Evolutionary conservation across 2,329 filamentous ascomycete species (phyloP).

Genomic region (Claviceps arundinis): DNA sequence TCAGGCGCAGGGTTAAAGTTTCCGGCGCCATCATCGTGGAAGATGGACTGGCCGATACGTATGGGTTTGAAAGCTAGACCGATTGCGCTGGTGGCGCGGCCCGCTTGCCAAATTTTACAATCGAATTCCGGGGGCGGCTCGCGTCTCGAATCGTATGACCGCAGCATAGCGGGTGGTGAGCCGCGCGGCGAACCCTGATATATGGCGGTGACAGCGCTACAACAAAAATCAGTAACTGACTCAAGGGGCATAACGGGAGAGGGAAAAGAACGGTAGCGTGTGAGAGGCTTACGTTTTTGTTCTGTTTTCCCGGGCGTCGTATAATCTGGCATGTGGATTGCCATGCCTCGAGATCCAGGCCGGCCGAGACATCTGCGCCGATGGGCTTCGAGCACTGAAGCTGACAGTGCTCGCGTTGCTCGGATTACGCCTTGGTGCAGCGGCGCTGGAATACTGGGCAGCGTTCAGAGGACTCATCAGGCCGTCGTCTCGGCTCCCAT

Average conservation of each 20-base stretch:
- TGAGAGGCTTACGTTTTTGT: constrained; percentile 66
- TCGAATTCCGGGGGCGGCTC: constrained; percentile 85
- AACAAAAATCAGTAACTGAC: neutral
- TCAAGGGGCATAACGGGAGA: neutral
- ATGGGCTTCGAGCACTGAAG: constrained; percentile 55
- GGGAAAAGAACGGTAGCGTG: neutral
- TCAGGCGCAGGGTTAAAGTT: constrained; percentile 84
- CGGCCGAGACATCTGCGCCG: constrained; percentile 39
- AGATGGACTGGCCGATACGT: constrained; percentile 81
- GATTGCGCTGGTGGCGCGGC: constrained; percentile 83
- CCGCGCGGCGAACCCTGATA: constrained; percentile 69
- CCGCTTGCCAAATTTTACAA: constrained; percentile 94
- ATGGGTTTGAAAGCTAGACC: constrained; percentile 93
- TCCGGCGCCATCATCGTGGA: constrained; percentile 84
- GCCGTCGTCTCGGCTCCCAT: constrained; percentile 32
- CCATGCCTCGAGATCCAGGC: constrained; percentile 50
- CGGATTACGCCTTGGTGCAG: constrained; percentile 44
- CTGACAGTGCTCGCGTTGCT: constrained; percentile 78
- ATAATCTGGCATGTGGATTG: constrained; percentile 75
- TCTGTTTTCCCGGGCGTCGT: constrained; percentile 72
- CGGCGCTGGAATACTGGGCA: constrained; percentile 27
- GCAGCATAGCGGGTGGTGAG: constrained; percentile 57
- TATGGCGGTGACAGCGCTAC: constrained; percentile 75
- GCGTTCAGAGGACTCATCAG: constrained; percentile 27
- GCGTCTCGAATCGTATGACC: constrained; percentile 89